Evolutionary conservation across 2,329 filamentous ascomycete species (phyloP), one percentile per base, ranked within the genome.

Genomic region (Aspergillus alliaceus): DNA sequence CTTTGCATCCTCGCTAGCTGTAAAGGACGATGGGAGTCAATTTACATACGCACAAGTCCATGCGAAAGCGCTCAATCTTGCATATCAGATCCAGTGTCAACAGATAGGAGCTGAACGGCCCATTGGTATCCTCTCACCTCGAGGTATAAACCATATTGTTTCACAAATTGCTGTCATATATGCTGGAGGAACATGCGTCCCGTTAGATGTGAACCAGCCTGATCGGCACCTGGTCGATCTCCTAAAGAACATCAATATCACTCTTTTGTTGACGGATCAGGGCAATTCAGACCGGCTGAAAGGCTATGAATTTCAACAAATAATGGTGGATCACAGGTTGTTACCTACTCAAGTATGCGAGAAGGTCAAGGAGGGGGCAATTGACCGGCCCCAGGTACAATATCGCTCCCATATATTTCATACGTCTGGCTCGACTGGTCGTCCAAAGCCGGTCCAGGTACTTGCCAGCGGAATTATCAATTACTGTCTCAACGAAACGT

Each of bases 401-500:
- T 48, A 48, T 20, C 27, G 44, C 5, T 57, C 50, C 2, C 57
- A 59, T 51, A 44, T 61, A 2, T 29, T 86, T 27, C 89, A 88
- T 68, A 90, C 87, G 1, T 84, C 80, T 3, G 90, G 90, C 2
- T 63, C 66, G 1, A 89, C 91, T 72, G 89, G 88, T 37, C 78
- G 82, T 64, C 90, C 90, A 27, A 95, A 93, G 77, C 90, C 89
- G 59, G 91, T 96, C 8, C 82, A 86, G 54, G 90, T 90, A 67
- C 84, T 87, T 3, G 88, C 90, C 69, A 79, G 34, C 18, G 47
- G 56, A 7, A 6, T 58, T 7, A 50, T 63, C 34, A 59, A 59
- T 20, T 53, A 57, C 12, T 34, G 20, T 15, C 35, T 58, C 1
- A 42, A 60, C 6, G 18, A 48, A 32, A 22, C 32, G 0, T 27